Conservation (phyloP, 805 yeast species). For the Kluyveromyces starmeri region DNA sequence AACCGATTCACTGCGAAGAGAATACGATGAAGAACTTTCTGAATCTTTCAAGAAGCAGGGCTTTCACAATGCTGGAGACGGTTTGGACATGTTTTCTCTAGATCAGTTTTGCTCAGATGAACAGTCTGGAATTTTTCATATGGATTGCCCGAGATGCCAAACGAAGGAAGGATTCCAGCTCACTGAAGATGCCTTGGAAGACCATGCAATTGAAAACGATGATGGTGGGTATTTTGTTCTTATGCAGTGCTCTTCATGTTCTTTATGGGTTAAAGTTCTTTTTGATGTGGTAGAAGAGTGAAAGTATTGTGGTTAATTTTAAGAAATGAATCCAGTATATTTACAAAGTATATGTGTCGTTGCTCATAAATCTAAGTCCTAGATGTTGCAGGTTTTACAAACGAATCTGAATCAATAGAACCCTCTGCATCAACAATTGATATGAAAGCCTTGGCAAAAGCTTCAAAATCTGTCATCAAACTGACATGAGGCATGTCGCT, state of each 20-base stretch:
- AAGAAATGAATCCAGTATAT: no score
- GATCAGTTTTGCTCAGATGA: slow-evolving; percentile 47
- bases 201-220: slow-evolving; percentile 35
- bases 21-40: slow-evolving; percentile 45
- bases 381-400: no score
- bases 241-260: slow-evolving; percentile 76
- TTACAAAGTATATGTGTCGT: no score
- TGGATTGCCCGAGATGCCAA: slow-evolving; percentile 62
- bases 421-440: slow-evolving; percentile 53
- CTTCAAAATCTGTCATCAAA: slow-evolving; percentile 62
- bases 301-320: no score
- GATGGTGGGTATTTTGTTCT: slow-evolving; percentile 56
- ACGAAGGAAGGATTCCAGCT: slow-evolving; percentile 44
- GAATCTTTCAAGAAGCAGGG: slow-evolving; percentile 28
- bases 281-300: slow-evolving; percentile 36
- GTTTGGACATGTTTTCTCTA: slow-evolving; percentile 57
- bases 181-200: slow-evolving; percentile 51
- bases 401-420: not conserved
- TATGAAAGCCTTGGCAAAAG: slow-evolving; percentile 61
- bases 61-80: slow-evolving; percentile 44
- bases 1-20: slow-evolving; percentile 31
- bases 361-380: no score
- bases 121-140: slow-evolving; percentile 27
- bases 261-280: slow-evolving; percentile 74
- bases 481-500: slow-evolving; percentile 71